phyloP scores from a whole-genome alignment of 768 basidiomycete genomes.

The Kockovaella imperatae region DNA sequence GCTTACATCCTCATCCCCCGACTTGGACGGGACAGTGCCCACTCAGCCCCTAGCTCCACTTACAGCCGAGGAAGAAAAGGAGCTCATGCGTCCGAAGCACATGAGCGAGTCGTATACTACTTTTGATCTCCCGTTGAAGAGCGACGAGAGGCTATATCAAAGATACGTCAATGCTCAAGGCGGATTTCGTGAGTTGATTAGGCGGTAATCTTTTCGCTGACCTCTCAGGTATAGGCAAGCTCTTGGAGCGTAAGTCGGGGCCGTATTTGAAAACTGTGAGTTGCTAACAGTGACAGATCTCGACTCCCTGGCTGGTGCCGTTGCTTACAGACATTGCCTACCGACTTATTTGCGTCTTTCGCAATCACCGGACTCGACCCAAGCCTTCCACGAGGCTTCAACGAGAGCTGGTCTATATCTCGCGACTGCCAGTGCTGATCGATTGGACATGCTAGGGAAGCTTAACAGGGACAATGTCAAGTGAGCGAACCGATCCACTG shows the following conservation, averaged over 20 bases:
- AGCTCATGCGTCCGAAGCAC: conserved; percentile 26
- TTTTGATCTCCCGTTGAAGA: conserved; percentile 36
- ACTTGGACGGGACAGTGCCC: neutral
- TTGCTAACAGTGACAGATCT: conserved; percentile 52
- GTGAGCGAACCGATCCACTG: conserved; percentile 48
- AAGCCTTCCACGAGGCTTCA: conserved; percentile 52
- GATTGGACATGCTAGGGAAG: conserved; percentile 46
- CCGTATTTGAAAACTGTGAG: neutral
- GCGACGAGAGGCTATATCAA: conserved; percentile 28
- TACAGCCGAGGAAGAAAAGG: conserved; percentile 11
- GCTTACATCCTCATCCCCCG: conserved; percentile 7
- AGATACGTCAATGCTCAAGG: conserved; percentile 38
- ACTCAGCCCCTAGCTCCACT: neutral
- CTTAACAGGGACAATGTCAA: conserved; percentile 36
- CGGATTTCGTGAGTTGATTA: conserved; percentile 31
- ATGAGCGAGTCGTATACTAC: conserved; percentile 43
- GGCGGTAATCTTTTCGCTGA: neutral
- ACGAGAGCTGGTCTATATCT: conserved; percentile 66
- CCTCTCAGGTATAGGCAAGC: conserved; percentile 36
- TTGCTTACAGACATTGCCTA: conserved; percentile 64
- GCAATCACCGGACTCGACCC: conserved; percentile 6
- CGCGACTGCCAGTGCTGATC: conserved; percentile 74
- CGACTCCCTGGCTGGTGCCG: conserved; percentile 75
- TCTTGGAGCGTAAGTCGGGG: conserved; percentile 35
- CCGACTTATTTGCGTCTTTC: conserved; percentile 13